A percentile compares a stretch with the other conserved stretches of the same genome.
These are phyloP conservation scores for Venustampulla echinocandica DNA, from an alignment of 495 filamentous ascomycete species.

Conservation along the genomic window DNA sequence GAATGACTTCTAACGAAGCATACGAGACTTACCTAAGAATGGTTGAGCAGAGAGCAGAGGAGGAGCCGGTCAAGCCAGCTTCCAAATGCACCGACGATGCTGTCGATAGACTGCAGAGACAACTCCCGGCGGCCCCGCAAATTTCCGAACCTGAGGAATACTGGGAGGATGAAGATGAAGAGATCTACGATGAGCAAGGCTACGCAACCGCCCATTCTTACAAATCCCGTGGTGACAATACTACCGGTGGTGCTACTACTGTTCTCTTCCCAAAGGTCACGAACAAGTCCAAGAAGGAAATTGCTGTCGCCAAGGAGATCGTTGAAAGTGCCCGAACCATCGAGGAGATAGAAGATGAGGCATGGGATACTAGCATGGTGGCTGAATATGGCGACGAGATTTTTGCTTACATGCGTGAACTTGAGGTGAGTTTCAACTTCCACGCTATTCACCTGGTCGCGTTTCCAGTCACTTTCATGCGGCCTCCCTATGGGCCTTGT, in stretches of 20 bases:
- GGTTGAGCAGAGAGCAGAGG: slow-evolving; percentile 9
- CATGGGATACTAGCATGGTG: slow-evolving; percentile 96
- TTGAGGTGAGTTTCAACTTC: slow-evolving; percentile 62
- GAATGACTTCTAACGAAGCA: slow-evolving; percentile 12
- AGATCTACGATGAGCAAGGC: slow-evolving; percentile 73
- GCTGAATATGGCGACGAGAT: slow-evolving; percentile 95
- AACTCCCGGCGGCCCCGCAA: slow-evolving; percentile 21
- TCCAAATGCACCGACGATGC: slow-evolving; percentile 10
- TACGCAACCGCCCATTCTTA: slow-evolving; percentile 70
- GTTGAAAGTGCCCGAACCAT: slow-evolving; percentile 49
- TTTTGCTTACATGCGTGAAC: slow-evolving; percentile 76
- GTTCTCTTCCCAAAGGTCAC: slow-evolving; percentile 65
- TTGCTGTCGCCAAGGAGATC: slow-evolving; percentile 56
- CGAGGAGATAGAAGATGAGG: slow-evolving; percentile 72
- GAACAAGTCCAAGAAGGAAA: slow-evolving; percentile 51
- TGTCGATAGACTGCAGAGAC: slow-evolving; percentile 8
- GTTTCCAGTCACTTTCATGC: background rate
- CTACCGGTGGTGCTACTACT: slow-evolving; percentile 57
- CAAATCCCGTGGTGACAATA: slow-evolving; percentile 69
- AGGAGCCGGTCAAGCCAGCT: slow-evolving; percentile 6
- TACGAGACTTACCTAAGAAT: slow-evolving; percentile 12
- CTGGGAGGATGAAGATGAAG: slow-evolving; percentile 69
- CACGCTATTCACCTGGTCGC: background rate
- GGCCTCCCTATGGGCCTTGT: slow-evolving; percentile 8
- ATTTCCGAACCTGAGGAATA: slow-evolving; percentile 59